phyloP scores from a whole-genome alignment of 176 grass and related monocot genomes.

The Eleusine indica region DNA sequence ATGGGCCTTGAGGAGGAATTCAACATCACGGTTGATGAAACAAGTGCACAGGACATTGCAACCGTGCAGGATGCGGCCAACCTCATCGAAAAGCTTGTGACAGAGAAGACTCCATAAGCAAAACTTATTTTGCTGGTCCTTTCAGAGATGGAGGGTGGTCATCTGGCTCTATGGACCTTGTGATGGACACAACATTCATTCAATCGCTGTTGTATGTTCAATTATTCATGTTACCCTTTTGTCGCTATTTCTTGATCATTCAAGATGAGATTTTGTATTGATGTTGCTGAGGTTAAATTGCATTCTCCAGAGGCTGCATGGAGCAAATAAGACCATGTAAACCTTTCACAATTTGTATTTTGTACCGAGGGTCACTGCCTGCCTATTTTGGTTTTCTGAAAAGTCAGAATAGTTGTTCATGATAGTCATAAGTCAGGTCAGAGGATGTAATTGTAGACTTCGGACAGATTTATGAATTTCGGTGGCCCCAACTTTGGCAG shows the following conservation, averaged over 20 bases:
- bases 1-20: slow-evolving; percentile 64
- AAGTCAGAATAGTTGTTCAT: background rate
- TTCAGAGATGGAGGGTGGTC: background rate
- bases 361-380: slow-evolving; percentile 22
- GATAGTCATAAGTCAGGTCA: background rate
- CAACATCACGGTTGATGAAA: slow-evolving; percentile 57
- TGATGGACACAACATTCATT: slow-evolving; percentile 8
- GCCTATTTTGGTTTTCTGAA: background rate
- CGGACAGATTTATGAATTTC: background rate
- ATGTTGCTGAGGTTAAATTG: slow-evolving; percentile 29
- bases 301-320: slow-evolving; percentile 31
- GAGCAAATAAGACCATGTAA: slow-evolving; percentile 17
- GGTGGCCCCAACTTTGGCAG: background rate
- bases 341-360: slow-evolving; percentile 18
- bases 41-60: slow-evolving; percentile 55
- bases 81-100: slow-evolving; percentile 62
- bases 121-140: background rate
- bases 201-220: slow-evolving; percentile 39
- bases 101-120: slow-evolving; percentile 41
- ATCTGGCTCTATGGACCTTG: slow-evolving; percentile 10
- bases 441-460: background rate
- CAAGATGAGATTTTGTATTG: slow-evolving; percentile 41
- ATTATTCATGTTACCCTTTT: slow-evolving; percentile 15
- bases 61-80: slow-evolving; percentile 60
- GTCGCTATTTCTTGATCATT: slow-evolving; percentile 38